Conservation (phyloP, 495 filamentous ascomycete species). For the Penicillium parvum region DNA sequence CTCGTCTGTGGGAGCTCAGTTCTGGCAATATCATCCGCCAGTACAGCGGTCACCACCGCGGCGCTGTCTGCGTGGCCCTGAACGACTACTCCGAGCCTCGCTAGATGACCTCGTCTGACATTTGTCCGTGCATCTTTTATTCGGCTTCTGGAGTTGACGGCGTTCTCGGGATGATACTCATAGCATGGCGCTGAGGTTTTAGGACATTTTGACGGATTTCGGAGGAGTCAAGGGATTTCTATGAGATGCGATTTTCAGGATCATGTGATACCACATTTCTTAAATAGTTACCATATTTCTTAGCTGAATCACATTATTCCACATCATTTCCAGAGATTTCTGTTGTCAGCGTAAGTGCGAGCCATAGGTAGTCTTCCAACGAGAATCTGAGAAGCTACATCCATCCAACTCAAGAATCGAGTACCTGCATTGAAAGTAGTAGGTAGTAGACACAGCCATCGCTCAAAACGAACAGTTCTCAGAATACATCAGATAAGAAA, state of each 20-base stretch:
- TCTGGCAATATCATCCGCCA: slow-evolving; percentile 87
- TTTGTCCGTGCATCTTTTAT: slow-evolving; percentile 4
- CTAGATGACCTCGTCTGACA: slow-evolving; percentile 14
- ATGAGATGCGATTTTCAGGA: too few species aligned
- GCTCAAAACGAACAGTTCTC: slow-evolving; percentile 13
- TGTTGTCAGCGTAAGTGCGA: too few species aligned
- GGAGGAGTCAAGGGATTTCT: too few species aligned
- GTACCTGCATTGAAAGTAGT: background rate
- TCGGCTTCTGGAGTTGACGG: background rate
- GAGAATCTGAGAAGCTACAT: background rate
- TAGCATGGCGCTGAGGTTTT: slow-evolving; percentile 15
- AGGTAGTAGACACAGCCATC: slow-evolving; percentile 6
- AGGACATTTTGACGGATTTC: too few species aligned
- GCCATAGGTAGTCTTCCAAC: too few species aligned
- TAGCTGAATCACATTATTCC: too few species aligned
- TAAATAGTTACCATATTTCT: too few species aligned
- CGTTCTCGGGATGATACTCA: slow-evolving; percentile 3
- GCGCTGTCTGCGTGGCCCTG: slow-evolving; percentile 90
- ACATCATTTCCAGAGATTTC: too few species aligned
- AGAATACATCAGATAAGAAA: slow-evolving; percentile 6
- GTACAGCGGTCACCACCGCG: slow-evolving; percentile 96
- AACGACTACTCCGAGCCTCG: slow-evolving; percentile 89
- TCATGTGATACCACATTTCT: too few species aligned
- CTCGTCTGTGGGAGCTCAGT: slow-evolving; percentile 88
- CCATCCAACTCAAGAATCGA: background rate